Evolutionary conservation across 2,329 filamentous ascomycete species (phyloP).

Genomic region (Botrytis byssoidea): DNA sequence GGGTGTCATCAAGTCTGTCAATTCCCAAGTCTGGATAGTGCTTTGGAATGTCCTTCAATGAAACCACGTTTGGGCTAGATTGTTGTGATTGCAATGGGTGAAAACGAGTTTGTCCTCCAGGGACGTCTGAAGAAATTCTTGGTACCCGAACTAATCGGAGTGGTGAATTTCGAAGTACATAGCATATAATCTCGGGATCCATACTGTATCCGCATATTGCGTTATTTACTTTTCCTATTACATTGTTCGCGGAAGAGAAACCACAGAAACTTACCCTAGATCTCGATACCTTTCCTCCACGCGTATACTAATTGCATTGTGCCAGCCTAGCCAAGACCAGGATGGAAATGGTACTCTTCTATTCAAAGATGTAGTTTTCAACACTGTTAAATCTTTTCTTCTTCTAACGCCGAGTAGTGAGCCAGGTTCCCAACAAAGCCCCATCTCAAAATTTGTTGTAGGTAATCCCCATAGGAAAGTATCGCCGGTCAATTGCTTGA

Average conservation of each 20-base stretch:
- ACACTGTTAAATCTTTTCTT: neutral
- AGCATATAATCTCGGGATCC: slow-evolving; percentile 4
- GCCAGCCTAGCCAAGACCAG: slow-evolving; percentile 11
- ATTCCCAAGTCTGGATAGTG: neutral
- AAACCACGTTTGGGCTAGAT: neutral
- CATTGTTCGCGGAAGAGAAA: neutral
- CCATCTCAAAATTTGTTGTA: neutral
- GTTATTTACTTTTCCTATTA: neutral
- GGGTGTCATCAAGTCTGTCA: neutral
- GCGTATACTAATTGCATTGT: neutral
- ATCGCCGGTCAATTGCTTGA: neutral
- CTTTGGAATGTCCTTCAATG: neutral
- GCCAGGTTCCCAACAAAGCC: slow-evolving; percentile 1
- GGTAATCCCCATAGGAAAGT: neutral
- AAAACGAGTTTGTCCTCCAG: neutral
- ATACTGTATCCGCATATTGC: neutral
- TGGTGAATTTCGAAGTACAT: slow-evolving; percentile 4
- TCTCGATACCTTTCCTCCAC: neutral
- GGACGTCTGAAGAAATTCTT: neutral
- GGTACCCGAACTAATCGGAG: neutral
- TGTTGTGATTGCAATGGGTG: neutral
- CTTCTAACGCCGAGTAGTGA: neutral
- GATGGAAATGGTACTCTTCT: neutral
- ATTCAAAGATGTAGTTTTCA: neutral
- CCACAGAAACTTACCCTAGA: neutral